Conservation (phyloP, 2,329 filamentous ascomycete species). For the Ophiocordyceps sinensis region DNA sequence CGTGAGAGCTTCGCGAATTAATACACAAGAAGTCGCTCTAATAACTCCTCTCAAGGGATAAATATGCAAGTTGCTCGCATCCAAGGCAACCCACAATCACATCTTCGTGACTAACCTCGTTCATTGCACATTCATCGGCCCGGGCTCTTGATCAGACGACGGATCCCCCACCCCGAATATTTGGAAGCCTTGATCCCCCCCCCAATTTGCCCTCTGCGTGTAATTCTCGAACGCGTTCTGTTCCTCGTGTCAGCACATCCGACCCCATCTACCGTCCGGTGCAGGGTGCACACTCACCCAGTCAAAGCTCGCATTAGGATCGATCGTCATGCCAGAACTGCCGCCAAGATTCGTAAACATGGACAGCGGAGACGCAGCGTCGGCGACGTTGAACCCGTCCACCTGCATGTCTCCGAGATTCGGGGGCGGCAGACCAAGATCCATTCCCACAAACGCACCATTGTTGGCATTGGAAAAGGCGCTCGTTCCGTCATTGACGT, state of each 20-base stretch:
- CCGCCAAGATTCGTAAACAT: constrained; percentile 34
- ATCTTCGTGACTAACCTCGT: background rate
- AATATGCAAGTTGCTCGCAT: too few species aligned
- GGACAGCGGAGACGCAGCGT: constrained; percentile 30
- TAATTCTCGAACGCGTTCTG: constrained; percentile 44
- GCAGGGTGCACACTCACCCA: constrained; percentile 31
- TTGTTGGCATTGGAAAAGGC: constrained; percentile 23
- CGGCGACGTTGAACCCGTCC: constrained; percentile 14
- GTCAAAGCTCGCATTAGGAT: constrained; percentile 38
- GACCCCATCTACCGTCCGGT: background rate
- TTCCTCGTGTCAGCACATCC: constrained; percentile 10
- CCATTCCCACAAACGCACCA: constrained; percentile 26
- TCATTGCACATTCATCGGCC: constrained; percentile 9
- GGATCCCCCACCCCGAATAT: constrained; percentile 26
- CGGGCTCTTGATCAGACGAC: constrained; percentile 11
- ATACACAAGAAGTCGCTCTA: too few species aligned
- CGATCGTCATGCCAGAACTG: constrained; percentile 16
- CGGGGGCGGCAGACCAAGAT: constrained; percentile 22
- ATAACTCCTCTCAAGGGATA: too few species aligned
- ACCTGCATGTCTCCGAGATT: constrained; percentile 16
- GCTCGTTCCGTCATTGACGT: constrained; percentile 12
- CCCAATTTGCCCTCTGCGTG: constrained; percentile 38
- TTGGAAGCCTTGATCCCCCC: constrained; percentile 34
- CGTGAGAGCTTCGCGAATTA: too few species aligned
- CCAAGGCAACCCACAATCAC: background rate